Conservation (phyloP, 192 early-diverging fungal species). For the Podila verticillata region DNA sequence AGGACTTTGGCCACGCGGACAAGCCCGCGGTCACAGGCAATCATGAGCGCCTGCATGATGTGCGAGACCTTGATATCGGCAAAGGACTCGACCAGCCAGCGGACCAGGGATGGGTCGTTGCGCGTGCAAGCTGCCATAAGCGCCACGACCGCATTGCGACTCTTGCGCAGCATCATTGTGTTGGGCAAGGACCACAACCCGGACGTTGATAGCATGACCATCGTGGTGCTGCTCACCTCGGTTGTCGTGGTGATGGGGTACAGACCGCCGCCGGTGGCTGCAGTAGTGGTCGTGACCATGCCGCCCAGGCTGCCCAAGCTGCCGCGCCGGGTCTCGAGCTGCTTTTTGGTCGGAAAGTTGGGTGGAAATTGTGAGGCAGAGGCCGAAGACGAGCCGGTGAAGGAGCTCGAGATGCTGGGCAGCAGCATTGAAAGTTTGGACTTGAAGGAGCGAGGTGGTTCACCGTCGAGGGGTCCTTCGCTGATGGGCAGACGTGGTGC, state of each 20-base stretch:
- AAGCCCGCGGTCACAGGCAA: slow-evolving; percentile 37
- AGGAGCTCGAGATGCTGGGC: neutral
- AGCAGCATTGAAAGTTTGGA: neutral
- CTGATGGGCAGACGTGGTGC: neutral
- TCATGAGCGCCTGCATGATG: slow-evolving; percentile 43
- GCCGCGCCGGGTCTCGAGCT: neutral
- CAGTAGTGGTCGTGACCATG: neutral
- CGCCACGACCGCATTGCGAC: slow-evolving; percentile 30
- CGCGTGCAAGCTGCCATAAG: slow-evolving; percentile 36
- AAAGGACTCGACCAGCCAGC: slow-evolving; percentile 42
- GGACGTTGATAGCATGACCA: slow-evolving; percentile 23
- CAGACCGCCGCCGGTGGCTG: neutral
- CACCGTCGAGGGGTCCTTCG: no score
- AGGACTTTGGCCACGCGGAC: slow-evolving; percentile 19
- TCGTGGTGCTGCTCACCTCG: slow-evolving; percentile 8
- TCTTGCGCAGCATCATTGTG: slow-evolving; percentile 46
- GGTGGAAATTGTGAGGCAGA: neutral
- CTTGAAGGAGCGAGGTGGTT: neutral
- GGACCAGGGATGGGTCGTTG: slow-evolving; percentile 34
- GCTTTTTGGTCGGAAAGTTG: neutral
- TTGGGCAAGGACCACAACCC: slow-evolving; percentile 21
- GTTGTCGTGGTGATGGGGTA: neutral
- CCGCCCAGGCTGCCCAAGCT: neutral
- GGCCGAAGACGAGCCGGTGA: neutral
- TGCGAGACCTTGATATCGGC: slow-evolving; percentile 42